A percentile compares a stretch with the other conserved stretches of the same genome.
Conservation (phyloP, 257 asterid genomes). For the Jaltomata sinuosa region DNA sequence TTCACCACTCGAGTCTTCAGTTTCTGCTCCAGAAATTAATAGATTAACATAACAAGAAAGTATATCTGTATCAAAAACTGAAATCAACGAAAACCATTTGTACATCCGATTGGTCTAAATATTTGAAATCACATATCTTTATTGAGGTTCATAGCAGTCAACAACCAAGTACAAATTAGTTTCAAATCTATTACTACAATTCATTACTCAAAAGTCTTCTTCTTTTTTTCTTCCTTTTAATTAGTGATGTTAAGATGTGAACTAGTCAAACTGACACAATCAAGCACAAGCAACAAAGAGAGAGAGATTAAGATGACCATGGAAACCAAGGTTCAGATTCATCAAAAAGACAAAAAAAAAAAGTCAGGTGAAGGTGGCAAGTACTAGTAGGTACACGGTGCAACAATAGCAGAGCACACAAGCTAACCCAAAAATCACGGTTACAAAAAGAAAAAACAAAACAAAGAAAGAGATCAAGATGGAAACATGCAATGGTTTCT, state of each 20-base stretch:
- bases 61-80: not conserved
- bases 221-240: not conserved
- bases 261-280: not conserved
- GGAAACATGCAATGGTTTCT: not conserved
- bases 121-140: not conserved
- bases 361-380: too few relatives aligned
- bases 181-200: not conserved
- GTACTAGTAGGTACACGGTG: not conserved
- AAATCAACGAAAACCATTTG: not conserved
- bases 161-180: not conserved
- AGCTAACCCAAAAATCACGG: not conserved
- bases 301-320: not conserved
- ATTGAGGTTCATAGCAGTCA: not conserved
- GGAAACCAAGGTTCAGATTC: not conserved
- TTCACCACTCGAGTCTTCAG: constrained; percentile 64
- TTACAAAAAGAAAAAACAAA: not conserved
- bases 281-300: not conserved
- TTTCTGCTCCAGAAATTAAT: constrained; percentile 30
- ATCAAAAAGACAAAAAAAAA: not conserved
- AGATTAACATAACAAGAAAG: not conserved
- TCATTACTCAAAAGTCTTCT: not conserved
- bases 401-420: not conserved
- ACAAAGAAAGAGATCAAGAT: not conserved
- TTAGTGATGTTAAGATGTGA: not conserved
- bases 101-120: not conserved